Evolutionary conservation across 192 early-diverging fungal genomes (phyloP), one percentile per base, ranked within the genome.

Genomic region (Thamnidium elegans): DNA sequence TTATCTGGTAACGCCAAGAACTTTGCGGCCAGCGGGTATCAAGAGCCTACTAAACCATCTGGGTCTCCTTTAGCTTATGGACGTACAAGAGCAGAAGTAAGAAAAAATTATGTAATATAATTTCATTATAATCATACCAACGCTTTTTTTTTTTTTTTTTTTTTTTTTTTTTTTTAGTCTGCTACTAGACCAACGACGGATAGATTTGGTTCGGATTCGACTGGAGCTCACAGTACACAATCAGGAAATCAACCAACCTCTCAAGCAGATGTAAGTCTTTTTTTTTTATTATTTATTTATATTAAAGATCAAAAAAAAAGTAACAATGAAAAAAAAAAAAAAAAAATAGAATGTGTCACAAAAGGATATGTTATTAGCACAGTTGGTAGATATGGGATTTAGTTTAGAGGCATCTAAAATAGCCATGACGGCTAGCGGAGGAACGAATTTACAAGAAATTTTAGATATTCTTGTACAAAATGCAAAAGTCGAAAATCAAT

Each of bases 361-460:
- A 26, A n/a, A 23, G 19, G 82, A 84, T 31, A 73, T 71, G 11
- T 62, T 73, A n/a, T 82, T 95, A 63, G 86, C 90, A 4, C 82
- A 89, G 73, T 80, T 97, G 44, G 82, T 86, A 13, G 85, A 83
- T 26, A 91, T 93, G 85, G 93, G 93, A 1, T 97, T 94, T 67
- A 80, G 88, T 19, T 72, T 72, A 0, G 80, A 83, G 7, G 78
- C 84, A 55, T 86, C 93, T 0, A 76, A 68, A 47, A 66, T 78
- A 17, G 93, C 95, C 3, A 69, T 97, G 51, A 82, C 81, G 32
- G 88, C 86, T 39, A 81, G 86, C 1, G 83, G 74, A 56, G 81
- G 87, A n/a, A 78, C 83, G 0, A 83, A 89, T 50, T 73, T 86
- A 5, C 76, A 83, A 31, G 62, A 69, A 13, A 81, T 79, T 15